Percentiles rank a stretch among this genome's conserved stretches.
These are phyloP conservation scores for Paraphysoderma sedebokerense DNA, from an alignment of 371 early-diverging fungal species.

Conservation along the genomic window DNA sequence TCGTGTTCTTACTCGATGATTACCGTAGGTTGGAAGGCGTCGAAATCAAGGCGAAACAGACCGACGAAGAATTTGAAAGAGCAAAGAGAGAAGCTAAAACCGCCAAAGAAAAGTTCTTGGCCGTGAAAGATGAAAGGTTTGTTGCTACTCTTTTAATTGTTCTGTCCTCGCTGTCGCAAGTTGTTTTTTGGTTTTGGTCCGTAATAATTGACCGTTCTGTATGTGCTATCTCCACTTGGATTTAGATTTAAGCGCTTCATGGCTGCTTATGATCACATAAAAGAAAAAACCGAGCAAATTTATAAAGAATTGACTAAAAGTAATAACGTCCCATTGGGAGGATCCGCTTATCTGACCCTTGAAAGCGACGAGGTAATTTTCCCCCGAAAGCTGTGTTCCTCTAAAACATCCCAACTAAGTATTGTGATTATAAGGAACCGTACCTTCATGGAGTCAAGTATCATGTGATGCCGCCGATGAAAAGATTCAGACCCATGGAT, in stretches of 20 bases:
- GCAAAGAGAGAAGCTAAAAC: constrained; percentile 57
- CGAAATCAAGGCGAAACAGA: constrained; percentile 50
- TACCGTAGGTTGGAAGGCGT: constrained; percentile 47
- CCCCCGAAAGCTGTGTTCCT: neutral
- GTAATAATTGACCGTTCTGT: neutral
- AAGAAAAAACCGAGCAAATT: constrained; percentile 71
- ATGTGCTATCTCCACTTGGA: too few species aligned
- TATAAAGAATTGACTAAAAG: constrained; percentile 86
- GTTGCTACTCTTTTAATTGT: too few species aligned
- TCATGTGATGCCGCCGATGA: constrained; percentile 99
- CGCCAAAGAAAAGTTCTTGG: constrained; percentile 60
- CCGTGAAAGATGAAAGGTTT: constrained; percentile 65
- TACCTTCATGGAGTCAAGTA: constrained; percentile 86
- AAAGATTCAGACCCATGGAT: constrained; percentile 98
- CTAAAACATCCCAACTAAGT: too few species aligned
- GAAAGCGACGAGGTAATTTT: constrained; percentile 59
- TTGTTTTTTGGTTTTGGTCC: constrained; percentile 3
- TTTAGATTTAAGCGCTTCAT: constrained; percentile 57
- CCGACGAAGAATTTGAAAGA: constrained; percentile 60
- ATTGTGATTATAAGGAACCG: constrained; percentile 48
- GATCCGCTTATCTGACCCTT: constrained; percentile 86
- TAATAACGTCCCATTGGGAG: constrained; percentile 66
- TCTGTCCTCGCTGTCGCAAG: neutral
- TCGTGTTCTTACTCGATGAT: too few species aligned
- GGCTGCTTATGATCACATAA: constrained; percentile 79